Base-by-base conservation (phyloP, 441 rosid species). In the Eruca vesicaria region DNA sequence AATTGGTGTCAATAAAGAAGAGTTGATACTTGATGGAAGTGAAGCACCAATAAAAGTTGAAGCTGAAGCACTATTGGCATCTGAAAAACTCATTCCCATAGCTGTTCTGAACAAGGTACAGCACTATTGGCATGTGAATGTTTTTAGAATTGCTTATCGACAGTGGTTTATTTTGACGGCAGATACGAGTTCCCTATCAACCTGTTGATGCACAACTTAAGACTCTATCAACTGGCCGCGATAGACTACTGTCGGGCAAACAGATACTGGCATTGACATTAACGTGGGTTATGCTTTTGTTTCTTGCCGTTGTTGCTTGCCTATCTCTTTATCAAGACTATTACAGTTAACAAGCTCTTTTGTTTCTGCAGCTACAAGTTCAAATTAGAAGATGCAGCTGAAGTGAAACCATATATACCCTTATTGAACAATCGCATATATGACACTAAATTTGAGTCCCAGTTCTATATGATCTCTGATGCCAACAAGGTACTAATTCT, bases 361-460 rank as follows among this genome's bases (percentile, higher is more conserved):
- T 75, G 72, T 70, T 67, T 79, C 38, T 84, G 84, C 85, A 93
- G 98, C 72, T 96, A 94, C 89, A 91, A 88, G 82, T 83, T 96
- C 82, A 96, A 94, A 85, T 84, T 96, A 81, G 98, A 94, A 80
- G 98, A 94, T 68, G 98, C 87, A 76, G 93, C 97, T 73, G 92
- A 87, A 83, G 88, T 94, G 53, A 89, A 85, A 81, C 98, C 99
- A 26, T 85, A 86, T 63, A 86, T 96, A 75, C 99, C 99, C 14
- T 79, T 96, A 75, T 90, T 96, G 72, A 96, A 94, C 83, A 86
- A 89, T 84, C 98, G 99, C 71, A 85, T 96, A 73, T 96, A 96
- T 82, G 99, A 96, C 87, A 94, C 86, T 59, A 94, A 92, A 85
- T 96, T 94, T 74, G 98, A 96, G 85, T 96, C 98, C 21, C 99